These are phyloP conservation scores for Claviceps capensis DNA, from an alignment of 2,329 filamentous ascomycete species.

Conservation along the genomic window DNA sequence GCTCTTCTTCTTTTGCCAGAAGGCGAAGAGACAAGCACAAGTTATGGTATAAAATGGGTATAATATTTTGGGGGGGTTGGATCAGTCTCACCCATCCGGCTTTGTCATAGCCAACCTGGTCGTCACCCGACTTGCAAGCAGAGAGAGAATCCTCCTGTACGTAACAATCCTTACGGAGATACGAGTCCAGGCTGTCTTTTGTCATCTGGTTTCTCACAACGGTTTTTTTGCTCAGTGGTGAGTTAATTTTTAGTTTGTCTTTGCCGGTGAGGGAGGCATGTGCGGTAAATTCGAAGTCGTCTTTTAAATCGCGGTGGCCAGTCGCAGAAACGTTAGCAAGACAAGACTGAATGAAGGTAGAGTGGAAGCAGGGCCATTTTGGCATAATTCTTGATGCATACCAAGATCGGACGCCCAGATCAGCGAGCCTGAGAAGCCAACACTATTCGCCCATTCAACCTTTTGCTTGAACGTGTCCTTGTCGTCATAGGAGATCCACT, in stretches of 20 bases:
- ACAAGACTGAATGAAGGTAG: too few relatives aligned
- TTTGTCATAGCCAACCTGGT: background rate
- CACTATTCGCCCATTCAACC: constrained; percentile 8
- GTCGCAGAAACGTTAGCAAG: background rate
- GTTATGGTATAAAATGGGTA: too few relatives aligned
- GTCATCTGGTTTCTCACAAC: background rate
- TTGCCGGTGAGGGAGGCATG: background rate
- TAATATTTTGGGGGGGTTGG: background rate
- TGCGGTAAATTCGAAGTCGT: background rate
- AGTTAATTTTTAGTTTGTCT: background rate
- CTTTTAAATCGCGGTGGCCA: background rate
- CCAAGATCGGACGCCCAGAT: constrained; percentile 12
- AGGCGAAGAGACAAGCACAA: too few relatives aligned
- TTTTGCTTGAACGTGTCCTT: constrained; percentile 10
- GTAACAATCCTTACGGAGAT: background rate
- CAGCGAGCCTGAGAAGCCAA: constrained; percentile 8
- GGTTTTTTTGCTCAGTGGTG: background rate
- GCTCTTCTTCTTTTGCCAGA: too few relatives aligned
- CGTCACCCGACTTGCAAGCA: background rate
- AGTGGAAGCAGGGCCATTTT: too few relatives aligned
- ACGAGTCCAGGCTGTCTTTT: background rate
- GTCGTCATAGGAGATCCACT: constrained; percentile 11
- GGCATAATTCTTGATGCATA: background rate
- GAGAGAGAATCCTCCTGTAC: constrained; percentile 1
- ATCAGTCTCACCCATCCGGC: background rate